These are phyloP conservation scores for Boletus subcaerulescens DNA, from an alignment of 768 basidiomycete species.

Conservation along the genomic window DNA sequence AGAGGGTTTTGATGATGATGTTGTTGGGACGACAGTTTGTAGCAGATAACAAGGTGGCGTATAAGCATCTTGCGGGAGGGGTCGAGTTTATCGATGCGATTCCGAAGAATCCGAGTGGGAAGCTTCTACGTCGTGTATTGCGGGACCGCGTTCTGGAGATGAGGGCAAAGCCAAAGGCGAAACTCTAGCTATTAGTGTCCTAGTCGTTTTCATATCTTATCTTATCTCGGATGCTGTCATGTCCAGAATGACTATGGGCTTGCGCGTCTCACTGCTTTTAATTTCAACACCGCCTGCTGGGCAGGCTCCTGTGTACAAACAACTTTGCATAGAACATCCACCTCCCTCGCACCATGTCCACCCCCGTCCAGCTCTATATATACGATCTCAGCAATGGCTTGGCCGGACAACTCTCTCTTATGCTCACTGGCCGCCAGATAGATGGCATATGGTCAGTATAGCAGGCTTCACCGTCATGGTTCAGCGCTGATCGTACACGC, in stretches of 20 bases:
- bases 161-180: slow-evolving; percentile 19
- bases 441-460: slow-evolving; percentile 83
- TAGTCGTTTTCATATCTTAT: slow-evolving; percentile 13
- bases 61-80: slow-evolving; percentile 59
- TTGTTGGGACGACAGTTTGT: slow-evolving; percentile 40
- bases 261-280: slow-evolving; percentile 13
- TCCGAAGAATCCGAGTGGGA: slow-evolving; percentile 65
- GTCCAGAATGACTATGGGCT: slow-evolving; percentile 1
- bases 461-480: too few relatives aligned
- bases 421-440: slow-evolving; percentile 84
- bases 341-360: slow-evolving; percentile 12
- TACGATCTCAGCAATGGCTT: slow-evolving; percentile 91
- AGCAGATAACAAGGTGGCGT: slow-evolving; percentile 50
- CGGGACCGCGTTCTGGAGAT: slow-evolving; percentile 46
- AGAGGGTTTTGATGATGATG: neutral
- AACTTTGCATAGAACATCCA: neutral
- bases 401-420: slow-evolving; percentile 72
- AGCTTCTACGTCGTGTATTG: slow-evolving; percentile 49
- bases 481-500: slow-evolving; percentile 7
- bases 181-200: slow-evolving; percentile 10
- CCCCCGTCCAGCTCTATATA: slow-evolving; percentile 74
- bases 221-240: slow-evolving; percentile 8
- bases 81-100: slow-evolving; percentile 54
- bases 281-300: slow-evolving; percentile 5
- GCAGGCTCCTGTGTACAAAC: neutral